Evolutionary conservation across 352 stramenopile genomes (phyloP).

Genomic region (Pythium grandisporangium): DNA sequence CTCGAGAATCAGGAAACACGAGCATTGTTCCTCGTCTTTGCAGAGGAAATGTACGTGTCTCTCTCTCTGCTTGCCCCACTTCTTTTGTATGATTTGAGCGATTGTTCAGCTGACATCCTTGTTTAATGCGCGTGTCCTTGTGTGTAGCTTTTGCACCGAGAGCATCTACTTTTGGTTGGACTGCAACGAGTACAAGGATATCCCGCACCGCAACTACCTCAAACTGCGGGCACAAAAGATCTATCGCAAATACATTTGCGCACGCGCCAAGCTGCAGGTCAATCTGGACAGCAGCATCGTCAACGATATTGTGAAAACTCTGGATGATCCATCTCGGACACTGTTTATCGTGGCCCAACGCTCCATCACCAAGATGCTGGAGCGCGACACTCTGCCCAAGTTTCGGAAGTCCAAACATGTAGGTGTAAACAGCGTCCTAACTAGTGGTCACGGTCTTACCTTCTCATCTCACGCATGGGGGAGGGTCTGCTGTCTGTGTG

Average conservation of each 20-base stretch:
- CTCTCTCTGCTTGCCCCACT: too few relatives aligned
- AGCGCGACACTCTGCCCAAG: slow-evolving; percentile 65
- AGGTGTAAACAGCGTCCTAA: slow-evolving; percentile 10
- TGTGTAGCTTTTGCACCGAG: slow-evolving; percentile 56
- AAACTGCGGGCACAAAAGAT: slow-evolving; percentile 74
- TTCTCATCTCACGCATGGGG: too few relatives aligned
- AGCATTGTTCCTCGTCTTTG: slow-evolving; percentile 59
- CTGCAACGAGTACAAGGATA: slow-evolving; percentile 77
- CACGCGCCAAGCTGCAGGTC: slow-evolving; percentile 54
- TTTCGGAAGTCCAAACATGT: slow-evolving; percentile 65
- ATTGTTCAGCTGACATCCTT: too few relatives aligned
- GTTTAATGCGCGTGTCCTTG: not conserved
- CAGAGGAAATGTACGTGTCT: slow-evolving; percentile 72
- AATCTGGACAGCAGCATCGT: slow-evolving; percentile 51
- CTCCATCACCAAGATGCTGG: slow-evolving; percentile 72
- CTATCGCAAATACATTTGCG: slow-evolving; percentile 69
- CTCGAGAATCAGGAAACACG: slow-evolving; percentile 54
- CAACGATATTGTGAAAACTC: slow-evolving; percentile 38
- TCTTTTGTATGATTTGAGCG: too few relatives aligned
- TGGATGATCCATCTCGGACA: slow-evolving; percentile 46
- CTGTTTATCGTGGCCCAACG: slow-evolving; percentile 47
- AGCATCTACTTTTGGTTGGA: slow-evolving; percentile 83
- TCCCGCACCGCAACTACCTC: slow-evolving; percentile 61
- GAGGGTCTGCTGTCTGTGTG: too few relatives aligned
- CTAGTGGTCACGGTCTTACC: too few relatives aligned